Percentiles rank a stretch among this genome's conserved stretches.
Evolutionary conservation across 2,329 filamentous ascomycete genomes (phyloP).

Genomic region (Fusarium subglutinans): DNA sequence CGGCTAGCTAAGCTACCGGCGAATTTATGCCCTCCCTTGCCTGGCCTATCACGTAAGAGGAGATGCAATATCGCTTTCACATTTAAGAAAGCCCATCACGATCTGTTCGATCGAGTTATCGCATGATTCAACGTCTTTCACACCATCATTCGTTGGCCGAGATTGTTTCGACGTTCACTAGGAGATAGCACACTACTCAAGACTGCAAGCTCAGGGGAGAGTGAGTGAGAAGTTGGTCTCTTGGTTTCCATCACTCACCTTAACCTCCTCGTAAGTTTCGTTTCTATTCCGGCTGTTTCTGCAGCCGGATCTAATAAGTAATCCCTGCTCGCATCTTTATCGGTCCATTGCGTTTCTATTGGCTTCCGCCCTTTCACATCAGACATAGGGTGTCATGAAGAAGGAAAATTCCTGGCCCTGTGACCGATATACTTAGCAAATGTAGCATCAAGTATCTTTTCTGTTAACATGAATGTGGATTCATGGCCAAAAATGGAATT

Average conservation of each 20-base stretch:
- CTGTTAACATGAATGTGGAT: not conserved
- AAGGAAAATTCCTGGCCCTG: not conserved
- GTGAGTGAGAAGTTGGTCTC: not conserved
- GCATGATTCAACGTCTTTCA: not conserved
- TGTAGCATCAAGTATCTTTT: slow-evolving; percentile 10
- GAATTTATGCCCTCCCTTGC: not conserved
- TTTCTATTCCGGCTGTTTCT: not conserved
- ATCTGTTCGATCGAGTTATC: slow-evolving; percentile 13
- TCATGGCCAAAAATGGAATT: not conserved
- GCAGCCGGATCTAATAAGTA: not conserved
- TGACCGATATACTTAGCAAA: not conserved
- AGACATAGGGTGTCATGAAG: not conserved
- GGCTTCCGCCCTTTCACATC: not conserved
- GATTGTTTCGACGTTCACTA: not conserved
- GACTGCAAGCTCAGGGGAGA: not conserved
- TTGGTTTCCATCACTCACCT: not conserved
- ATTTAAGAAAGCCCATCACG: not conserved
- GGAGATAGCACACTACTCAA: not conserved
- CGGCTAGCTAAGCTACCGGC: slow-evolving; percentile 3
- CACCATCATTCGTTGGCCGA: not conserved
- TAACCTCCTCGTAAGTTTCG: not conserved
- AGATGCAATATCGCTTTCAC: not conserved
- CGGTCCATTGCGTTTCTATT: not conserved
- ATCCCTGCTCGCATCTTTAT: not conserved
- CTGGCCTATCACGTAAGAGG: slow-evolving; percentile 3